Percentiles rank a stretch among this genome's conserved stretches.
Evolutionary conservation across 331 rosid species (phyloP).

Genomic region (Erythrophleum ivorense): DNA sequence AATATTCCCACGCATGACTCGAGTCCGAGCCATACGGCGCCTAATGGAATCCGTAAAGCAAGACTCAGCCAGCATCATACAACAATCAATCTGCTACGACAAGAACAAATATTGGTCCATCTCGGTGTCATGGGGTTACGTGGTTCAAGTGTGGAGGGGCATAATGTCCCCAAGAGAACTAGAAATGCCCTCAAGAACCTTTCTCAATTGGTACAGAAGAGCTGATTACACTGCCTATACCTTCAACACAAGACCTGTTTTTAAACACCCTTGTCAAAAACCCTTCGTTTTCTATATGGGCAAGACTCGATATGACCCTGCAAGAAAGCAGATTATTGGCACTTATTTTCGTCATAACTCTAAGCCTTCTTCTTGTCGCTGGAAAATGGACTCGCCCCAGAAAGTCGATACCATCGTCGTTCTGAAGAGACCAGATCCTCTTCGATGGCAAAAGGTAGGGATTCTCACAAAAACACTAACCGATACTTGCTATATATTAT

Average conservation of each 20-base stretch:
- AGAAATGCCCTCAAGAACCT: slow-evolving; percentile 82
- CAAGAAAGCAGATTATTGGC: slow-evolving; percentile 49
- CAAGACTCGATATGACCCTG: slow-evolving; percentile 50
- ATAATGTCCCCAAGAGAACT: slow-evolving; percentile 77
- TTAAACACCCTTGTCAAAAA: slow-evolving; percentile 80
- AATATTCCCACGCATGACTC: slow-evolving; percentile 61
- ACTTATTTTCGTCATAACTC: slow-evolving; percentile 48
- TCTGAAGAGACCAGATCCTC: slow-evolving; percentile 74
- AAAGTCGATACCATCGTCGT: slow-evolving; percentile 54
- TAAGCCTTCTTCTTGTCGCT: slow-evolving; percentile 56
- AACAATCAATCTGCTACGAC: slow-evolving; percentile 90
- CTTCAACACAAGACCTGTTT: slow-evolving; percentile 90
- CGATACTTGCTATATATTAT: neutral
- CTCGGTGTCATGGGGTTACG: slow-evolving; percentile 89
- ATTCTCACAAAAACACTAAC: neutral
- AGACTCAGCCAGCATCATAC: slow-evolving; percentile 82
- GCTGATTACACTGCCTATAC: slow-evolving; percentile 88
- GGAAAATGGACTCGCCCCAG: slow-evolving; percentile 73
- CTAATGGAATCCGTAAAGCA: slow-evolving; percentile 62
- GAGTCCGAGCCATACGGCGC: slow-evolving; percentile 58
- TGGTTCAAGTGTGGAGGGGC: slow-evolving; percentile 80
- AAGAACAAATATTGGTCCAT: slow-evolving; percentile 67
- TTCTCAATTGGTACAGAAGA: slow-evolving; percentile 76
- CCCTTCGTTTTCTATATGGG: slow-evolving; percentile 68
- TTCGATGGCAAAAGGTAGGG: slow-evolving; percentile 83